A percentile compares a stretch with the other conserved stretches of the same genome.
phyloP scores from a whole-genome alignment of 495 filamentous ascomycete species.

The Aspergillus cavernicola region DNA sequence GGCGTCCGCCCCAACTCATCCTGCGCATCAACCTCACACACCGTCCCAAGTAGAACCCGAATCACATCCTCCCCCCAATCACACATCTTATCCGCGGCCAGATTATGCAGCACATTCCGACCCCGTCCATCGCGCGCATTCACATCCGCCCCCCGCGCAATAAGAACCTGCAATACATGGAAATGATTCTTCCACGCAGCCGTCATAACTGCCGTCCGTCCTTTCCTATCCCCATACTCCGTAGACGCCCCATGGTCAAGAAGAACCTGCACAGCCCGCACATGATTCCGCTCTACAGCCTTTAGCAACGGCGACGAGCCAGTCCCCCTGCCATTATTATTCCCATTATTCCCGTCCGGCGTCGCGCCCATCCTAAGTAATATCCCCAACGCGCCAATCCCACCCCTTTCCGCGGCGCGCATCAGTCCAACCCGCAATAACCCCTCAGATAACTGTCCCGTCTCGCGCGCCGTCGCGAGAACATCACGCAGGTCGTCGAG shows the following conservation, averaged over 20 bases:
- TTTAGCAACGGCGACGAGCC: slow-evolving; percentile 45
- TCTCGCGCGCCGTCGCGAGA: slow-evolving; percentile 36
- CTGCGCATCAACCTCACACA: slow-evolving; percentile 40
- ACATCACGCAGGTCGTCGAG: slow-evolving; percentile 33
- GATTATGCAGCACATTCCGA: slow-evolving; percentile 50
- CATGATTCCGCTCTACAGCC: slow-evolving; percentile 50
- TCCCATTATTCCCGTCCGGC: slow-evolving; percentile 26
- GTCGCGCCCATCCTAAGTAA: slow-evolving; percentile 44
- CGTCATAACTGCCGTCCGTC: slow-evolving; percentile 54
- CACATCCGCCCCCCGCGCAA: slow-evolving; percentile 46
- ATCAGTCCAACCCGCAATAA: slow-evolving; percentile 50
- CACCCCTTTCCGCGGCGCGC: slow-evolving; percentile 48
- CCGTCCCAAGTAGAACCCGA: slow-evolving; percentile 37
- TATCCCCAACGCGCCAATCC: slow-evolving; percentile 38
- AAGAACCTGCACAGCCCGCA: slow-evolving; percentile 41
- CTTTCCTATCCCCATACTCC: slow-evolving; percentile 43
- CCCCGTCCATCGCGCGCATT: slow-evolving; percentile 38
- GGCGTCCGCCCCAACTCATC: slow-evolving; percentile 54
- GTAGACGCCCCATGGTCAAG: slow-evolving; percentile 41
- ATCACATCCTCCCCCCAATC: slow-evolving; percentile 52
- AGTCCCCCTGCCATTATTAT: slow-evolving; percentile 20
- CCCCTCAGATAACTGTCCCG: slow-evolving; percentile 43
- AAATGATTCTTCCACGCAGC: slow-evolving; percentile 56
- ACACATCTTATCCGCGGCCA: slow-evolving; percentile 52
- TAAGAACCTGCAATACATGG: slow-evolving; percentile 46